Evolutionary conservation across 1,139 yeast genomes (phyloP), one percentile per base, ranked within the genome.

Genomic region (Taphrina populina): DNA sequence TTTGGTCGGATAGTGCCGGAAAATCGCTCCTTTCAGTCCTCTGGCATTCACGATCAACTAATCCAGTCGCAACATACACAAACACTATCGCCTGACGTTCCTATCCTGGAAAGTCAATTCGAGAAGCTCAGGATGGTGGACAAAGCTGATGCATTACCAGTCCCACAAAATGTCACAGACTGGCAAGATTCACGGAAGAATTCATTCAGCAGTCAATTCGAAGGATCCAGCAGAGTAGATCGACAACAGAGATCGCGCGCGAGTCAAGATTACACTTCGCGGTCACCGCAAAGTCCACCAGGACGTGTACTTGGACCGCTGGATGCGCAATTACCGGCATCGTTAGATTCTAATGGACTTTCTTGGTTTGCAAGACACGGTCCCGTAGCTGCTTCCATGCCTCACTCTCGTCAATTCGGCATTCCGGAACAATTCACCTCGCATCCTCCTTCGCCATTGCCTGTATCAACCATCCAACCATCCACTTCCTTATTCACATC

Each of bases 301-400:
- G 40, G 37, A 13, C 58, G 56, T 19, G 53, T 62, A 3, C 54
- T 61, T 13, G 64, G 62, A 6, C 57, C 62, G 17, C 37, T 61
- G 13, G 62, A 60, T 39, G 62, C 57, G n/a, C 59, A 60, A 11
- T 47, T 61, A 27, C 63, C 64, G 7, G 62, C 60, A 2, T 62
- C 65, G 20, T 47, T 59, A 2, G 64, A 62, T n/a, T 57, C 62
- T n/a, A 62, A 61, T 27, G 60, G 60, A 2, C 44, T 59, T 19
- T 58, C 63, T n/a, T 61, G 51, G 40, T 57, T 58, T 26, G 63
- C 64, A 4, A 40, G 62, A 17, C 63, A 61, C 45, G 64, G 63
- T 2, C 64, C 64, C 3, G 49, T 62, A 23, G 64, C 64, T 4
- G 62, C 64, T 19, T 61, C 63, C 7, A 63, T 62, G 20, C 64